A percentile compares a stretch with the other conserved stretches of the same genome.
phyloP scores from a whole-genome alignment of 257 asterid species.

The Fraxinus quadrangulata region DNA sequence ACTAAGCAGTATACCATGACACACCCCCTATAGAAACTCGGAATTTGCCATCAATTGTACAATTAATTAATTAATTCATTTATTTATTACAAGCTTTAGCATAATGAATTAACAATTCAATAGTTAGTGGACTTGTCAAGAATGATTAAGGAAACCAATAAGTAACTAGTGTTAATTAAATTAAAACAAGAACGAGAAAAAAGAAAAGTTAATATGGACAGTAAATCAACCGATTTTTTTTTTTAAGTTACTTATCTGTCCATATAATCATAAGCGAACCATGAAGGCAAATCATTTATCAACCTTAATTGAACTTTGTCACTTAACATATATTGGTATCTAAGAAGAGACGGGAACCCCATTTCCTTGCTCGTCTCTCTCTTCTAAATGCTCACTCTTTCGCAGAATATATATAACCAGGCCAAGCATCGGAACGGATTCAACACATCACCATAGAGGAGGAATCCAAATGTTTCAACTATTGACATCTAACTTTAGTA shows the following conservation, averaged over 20 bases:
- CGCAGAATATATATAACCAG: background rate
- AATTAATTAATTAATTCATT: slow-evolving; percentile 13
- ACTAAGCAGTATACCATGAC: background rate
- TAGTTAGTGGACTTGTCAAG: slow-evolving; percentile 23
- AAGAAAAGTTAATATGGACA: background rate
- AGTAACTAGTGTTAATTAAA: slow-evolving; percentile 9
- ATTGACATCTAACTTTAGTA: slow-evolving; percentile 1
- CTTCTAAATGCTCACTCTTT: slow-evolving; percentile 6
- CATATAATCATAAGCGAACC: slow-evolving; percentile 12
- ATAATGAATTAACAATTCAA: slow-evolving; percentile 3
- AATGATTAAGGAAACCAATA: slow-evolving; percentile 8
- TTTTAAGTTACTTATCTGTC: background rate
- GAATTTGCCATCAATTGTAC: slow-evolving; percentile 3
- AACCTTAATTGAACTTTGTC: background rate
- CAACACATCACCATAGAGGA: background rate
- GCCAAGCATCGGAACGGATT: background rate
- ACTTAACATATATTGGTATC: too few species aligned
- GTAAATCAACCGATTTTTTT: background rate
- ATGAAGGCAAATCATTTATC: background rate
- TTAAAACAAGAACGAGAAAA: background rate
- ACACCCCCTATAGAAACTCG: background rate
- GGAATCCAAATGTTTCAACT: background rate
- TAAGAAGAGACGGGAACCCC: background rate
- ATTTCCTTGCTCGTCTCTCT: slow-evolving; percentile 8
- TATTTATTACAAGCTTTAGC: slow-evolving; percentile 21